Base-by-base conservation (phyloP, 2,329 filamentous ascomycete species). In the Fusarium tupiense region DNA sequence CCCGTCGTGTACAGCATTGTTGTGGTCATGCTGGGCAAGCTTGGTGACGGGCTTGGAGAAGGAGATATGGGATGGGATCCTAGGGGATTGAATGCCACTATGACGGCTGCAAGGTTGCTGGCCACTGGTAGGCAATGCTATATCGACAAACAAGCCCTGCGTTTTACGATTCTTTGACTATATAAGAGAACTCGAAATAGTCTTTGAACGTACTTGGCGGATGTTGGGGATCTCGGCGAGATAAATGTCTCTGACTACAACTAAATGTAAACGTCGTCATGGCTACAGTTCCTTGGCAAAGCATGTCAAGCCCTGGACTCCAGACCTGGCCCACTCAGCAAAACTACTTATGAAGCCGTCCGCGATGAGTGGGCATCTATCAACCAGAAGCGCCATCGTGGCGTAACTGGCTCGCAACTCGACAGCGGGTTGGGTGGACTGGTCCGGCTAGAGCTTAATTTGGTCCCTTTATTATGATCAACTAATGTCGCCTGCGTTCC, bases 1-100 rank as follows among this genome's bases (percentile, higher is more conserved):
- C 72, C 72, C 26, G 67, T 74, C 44, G 72, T 67, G 46, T 74
- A 74, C 29, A 75, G 29, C 72, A 75, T 75, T 26, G 72, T 74
- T 52, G 72, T 75, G 20, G 72, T 61, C 72, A 74, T 74, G 35
- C n/a, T 70, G 46, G 33, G 38, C 49, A 57, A 65, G 37, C 46
- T 52, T 47, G 17, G 24, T 22, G 44, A 38, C n/a, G 35, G 54
- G 37, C 8, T 50, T 33, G 53, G 40, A 40, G 43, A 40, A 53
- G 53, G 44, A 17, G 40, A 59, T 29, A 43, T n/a, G 38, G 61
- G n/a, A 41, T 69, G 38, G 10, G 33, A 50, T 50, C 37, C 35
- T 43, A 38, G 44, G 8, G 61, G 38, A 47, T 63, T 41, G 54
- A 67, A 74, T 58, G 50, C 26, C 56, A 49, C 58, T 50, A 35